These are phyloP conservation scores for Candida takata DNA, from an alignment of 805 yeast species.

Conservation along the genomic window DNA sequence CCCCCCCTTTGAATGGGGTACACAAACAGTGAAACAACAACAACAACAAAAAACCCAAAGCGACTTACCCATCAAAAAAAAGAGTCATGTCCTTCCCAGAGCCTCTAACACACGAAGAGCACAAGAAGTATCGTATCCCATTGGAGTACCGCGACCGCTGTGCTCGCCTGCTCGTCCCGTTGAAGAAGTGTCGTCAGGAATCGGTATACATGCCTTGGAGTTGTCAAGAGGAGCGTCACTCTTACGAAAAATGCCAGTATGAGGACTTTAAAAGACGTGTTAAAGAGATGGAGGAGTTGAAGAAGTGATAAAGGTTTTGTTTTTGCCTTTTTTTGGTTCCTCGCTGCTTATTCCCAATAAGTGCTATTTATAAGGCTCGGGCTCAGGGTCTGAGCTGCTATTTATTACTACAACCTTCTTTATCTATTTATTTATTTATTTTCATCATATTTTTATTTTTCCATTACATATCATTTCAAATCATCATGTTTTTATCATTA, in stretches of 20 bases:
- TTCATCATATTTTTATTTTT: no score
- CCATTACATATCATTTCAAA: no score
- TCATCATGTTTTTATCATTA: no score
- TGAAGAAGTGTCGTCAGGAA: conserved; percentile 55
- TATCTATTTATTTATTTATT: no score
- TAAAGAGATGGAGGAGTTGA: conserved; percentile 39
- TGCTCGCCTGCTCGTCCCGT: conserved; percentile 55
- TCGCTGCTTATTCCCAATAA: conserved; percentile 30
- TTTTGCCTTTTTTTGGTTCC: conserved; percentile 60
- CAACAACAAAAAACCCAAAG: no score
- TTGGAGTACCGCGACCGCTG: conserved; percentile 79
- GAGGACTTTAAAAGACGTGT: conserved; percentile 77
- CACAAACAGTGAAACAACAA: no score
- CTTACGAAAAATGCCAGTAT: conserved; percentile 80
- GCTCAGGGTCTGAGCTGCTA: no score
- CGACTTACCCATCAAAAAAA: no score
- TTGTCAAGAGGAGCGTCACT: conserved; percentile 73
- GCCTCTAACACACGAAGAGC: conserved; percentile 63
- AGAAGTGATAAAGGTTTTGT: conserved; percentile 6
- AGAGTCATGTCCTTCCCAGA: conserved; percentile 3
- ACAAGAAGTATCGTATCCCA: conserved; percentile 74
- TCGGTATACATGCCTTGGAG: conserved; percentile 58
- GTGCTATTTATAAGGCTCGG: no score
- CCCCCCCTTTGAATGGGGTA: no score
- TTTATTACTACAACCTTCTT: no score